Conservation (phyloP, 306 rosid genomes). For the Prunus mongolica region DNA sequence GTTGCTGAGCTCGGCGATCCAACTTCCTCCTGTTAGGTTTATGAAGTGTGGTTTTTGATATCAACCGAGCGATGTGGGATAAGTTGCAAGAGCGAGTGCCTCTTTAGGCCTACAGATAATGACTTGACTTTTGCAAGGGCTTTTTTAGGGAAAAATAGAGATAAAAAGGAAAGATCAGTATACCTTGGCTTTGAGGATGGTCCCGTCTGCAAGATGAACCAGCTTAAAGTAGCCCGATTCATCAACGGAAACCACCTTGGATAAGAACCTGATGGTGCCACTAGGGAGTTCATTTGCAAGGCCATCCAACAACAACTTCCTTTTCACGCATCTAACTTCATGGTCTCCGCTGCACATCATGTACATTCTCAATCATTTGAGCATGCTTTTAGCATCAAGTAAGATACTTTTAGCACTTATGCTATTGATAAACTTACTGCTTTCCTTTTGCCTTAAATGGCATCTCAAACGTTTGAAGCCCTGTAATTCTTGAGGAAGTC, state of each 20-base stretch:
- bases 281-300: constrained; percentile 64
- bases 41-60: too few relatives aligned
- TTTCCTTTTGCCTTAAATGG: constrained; percentile 31
- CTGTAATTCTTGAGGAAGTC: constrained; percentile 41
- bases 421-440: constrained; percentile 34
- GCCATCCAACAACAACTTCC: constrained; percentile 50
- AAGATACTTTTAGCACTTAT: neutral
- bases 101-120: too few relatives aligned
- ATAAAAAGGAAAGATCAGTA: neutral
- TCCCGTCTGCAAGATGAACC: constrained; percentile 67
- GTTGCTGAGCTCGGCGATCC: too few relatives aligned
- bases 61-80: neutral
- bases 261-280: constrained; percentile 58
- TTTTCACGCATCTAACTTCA: constrained; percentile 54
- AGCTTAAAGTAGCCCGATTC: constrained; percentile 53
- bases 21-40: too few relatives aligned
- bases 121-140: too few relatives aligned
- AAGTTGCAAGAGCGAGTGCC: too few relatives aligned
- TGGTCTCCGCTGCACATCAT: constrained; percentile 19
- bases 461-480: constrained; percentile 32
- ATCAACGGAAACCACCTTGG: constrained; percentile 69
- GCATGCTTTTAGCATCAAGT: neutral
- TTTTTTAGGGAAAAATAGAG: too few relatives aligned
- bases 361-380: neutral
- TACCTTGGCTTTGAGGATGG: constrained; percentile 58